Evolutionary conservation across 2,329 filamentous ascomycete species (phyloP), one percentile per base, ranked within the genome.

Genomic region (Acephala macrosclerotiorum): DNA sequence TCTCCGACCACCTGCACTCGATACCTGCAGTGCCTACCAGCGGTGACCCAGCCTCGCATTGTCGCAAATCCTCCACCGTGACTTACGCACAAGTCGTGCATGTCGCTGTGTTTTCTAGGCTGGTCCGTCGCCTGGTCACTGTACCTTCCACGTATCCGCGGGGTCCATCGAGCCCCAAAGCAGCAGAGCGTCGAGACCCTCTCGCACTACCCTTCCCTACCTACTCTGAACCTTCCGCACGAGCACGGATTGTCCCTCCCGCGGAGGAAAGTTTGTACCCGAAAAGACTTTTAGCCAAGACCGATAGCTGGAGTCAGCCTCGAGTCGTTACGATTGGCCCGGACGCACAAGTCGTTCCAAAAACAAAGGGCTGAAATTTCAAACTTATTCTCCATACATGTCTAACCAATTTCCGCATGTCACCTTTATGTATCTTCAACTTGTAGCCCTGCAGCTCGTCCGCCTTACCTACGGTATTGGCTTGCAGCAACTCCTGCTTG

Each of bases 221-320:
- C n/a, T n/a, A 20, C 36, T 38, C 7, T 38, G 42, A 22, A n/a
- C 45, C 2, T 22, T 18, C 20, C n/a, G 2, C n/a, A 8, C 5
- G 45, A 53, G 25, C 26, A 33, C 26, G 25, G 22, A 33, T 53
- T 26, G 25, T 53, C 49, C 49, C 49, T 53, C 22, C 49, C 25
- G 49, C 25, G 14, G 29, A 16, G 45, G 49, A 26, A 53, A 29
- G 25, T 29, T 53, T 33, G 26, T 53, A 29, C 25, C 11, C 49
- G 49, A 53, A n/a, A 42, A n/a, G 3, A 42, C 49, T 18, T 12
- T 3, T 11, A 11, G 45, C 56, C 56, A 55, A 58, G 61, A n/a
- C 45, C 40, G n/a, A 63, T 51, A 63, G 40, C 47, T 60, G 35
- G 60, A 56, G 55, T 55, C 38, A 56, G 61, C 59, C 62, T 60